These are phyloP conservation scores for Saitozyma sp. DNA, from an alignment of 768 basidiomycete genomes.

Conservation along the genomic window DNA sequence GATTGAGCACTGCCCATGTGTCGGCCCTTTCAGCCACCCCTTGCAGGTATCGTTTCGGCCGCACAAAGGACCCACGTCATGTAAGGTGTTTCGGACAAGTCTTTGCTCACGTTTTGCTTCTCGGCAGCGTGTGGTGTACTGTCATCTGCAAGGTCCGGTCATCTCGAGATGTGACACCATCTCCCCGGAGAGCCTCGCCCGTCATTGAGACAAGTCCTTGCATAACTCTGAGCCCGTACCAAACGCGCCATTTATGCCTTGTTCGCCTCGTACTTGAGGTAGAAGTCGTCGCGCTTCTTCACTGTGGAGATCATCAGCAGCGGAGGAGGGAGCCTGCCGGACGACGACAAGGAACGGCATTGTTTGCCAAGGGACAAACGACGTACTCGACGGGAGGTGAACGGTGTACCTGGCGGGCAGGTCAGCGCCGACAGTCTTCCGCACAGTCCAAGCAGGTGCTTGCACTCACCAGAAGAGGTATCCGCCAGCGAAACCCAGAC, in stretches of 20 bases:
- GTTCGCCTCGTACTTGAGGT: conserved; percentile 72
- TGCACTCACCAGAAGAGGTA: conserved; percentile 77
- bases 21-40: too few relatives aligned
- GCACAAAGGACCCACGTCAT: too few relatives aligned
- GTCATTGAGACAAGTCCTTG: background rate
- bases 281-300: conserved; percentile 78
- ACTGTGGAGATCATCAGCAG: conserved; percentile 56
- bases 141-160: background rate
- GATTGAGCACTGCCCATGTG: too few relatives aligned
- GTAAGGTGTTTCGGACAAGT: background rate
- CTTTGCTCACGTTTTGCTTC: too few relatives aligned
- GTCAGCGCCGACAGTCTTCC: background rate
- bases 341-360: background rate
- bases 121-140: too few relatives aligned
- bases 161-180: background rate
- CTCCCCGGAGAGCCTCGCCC: background rate
- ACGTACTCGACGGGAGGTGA: conserved; percentile 75
- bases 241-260: conserved; percentile 23
- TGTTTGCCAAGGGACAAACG: background rate
- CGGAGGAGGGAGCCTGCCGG: background rate
- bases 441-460: background rate
- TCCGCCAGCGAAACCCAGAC: conserved; percentile 70
- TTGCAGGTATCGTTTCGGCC: too few relatives aligned
- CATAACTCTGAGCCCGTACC: background rate
- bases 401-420: conserved; percentile 67